phyloP scores from a whole-genome alignment of 108 stramenopile species.

The Nitzschia palea region DNA sequence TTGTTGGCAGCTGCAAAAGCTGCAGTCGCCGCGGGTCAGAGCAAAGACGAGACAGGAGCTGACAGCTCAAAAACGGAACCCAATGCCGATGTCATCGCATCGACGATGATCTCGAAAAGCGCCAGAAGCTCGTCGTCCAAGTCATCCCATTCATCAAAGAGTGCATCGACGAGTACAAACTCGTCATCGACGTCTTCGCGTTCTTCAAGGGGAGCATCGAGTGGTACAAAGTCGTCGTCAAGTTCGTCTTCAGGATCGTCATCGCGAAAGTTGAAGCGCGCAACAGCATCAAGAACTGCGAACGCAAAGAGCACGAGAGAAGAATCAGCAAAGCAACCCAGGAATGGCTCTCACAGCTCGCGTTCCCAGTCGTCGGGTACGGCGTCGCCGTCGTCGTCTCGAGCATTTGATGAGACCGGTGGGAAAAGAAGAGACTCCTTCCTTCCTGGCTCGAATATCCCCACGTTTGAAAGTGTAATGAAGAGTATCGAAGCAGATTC shows the following conservation, averaged over 20 bases:
- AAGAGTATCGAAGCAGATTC: constrained; percentile 9
- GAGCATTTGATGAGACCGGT: not conserved
- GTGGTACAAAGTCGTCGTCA: not conserved
- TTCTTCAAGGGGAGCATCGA: not conserved
- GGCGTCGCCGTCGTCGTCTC: not conserved
- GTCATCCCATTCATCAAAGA: not conserved
- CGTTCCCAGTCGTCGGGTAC: too few relatives aligned
- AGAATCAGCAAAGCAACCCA: too few relatives aligned
- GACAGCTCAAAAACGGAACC: constrained; percentile 4
- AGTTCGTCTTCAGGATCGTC: not conserved
- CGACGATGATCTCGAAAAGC: not conserved
- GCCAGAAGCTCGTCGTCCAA: not conserved
- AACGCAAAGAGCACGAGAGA: too few relatives aligned
- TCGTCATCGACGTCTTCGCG: not conserved
- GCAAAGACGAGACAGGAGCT: not conserved
- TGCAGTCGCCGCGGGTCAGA: not conserved
- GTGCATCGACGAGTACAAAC: not conserved
- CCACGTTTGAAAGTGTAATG: constrained; percentile 16
- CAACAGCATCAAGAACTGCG: too few relatives aligned
- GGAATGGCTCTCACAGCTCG: too few relatives aligned
- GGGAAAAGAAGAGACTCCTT: not conserved
- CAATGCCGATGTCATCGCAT: not conserved
- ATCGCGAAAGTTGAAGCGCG: not conserved
- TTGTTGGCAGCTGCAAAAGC: not conserved
- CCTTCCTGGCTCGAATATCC: constrained; percentile 10